A percentile compares a stretch with the other conserved stretches of the same genome.
Evolutionary conservation across 495 filamentous ascomycete species (phyloP).

Genomic region (Aspergillus sparsus): DNA sequence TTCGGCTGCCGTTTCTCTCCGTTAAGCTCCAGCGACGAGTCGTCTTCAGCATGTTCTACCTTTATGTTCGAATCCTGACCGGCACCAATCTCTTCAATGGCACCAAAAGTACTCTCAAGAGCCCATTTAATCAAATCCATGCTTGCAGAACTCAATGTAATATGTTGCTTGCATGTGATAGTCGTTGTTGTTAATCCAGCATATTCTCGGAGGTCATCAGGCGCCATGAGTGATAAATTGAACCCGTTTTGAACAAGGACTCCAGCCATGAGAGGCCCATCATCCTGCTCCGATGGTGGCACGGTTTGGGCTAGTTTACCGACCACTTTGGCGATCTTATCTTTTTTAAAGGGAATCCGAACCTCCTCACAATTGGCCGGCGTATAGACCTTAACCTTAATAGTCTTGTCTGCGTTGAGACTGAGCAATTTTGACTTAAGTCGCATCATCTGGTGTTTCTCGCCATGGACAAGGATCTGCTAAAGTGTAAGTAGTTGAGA

Average conservation of each 20-base stretch:
- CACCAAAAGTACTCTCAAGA: conserved; percentile 89
- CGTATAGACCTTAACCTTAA: conserved; percentile 85
- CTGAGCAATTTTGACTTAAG: conserved; percentile 92
- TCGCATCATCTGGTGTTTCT: conserved; percentile 97
- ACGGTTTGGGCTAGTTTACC: conserved; percentile 84
- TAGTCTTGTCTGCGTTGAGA: conserved; percentile 75
- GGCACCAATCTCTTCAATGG: conserved; percentile 65
- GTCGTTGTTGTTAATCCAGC: conserved; percentile 92
- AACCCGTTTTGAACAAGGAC: conserved; percentile 97
- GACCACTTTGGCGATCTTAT: conserved; percentile 94
- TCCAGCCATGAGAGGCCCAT: conserved; percentile 68
- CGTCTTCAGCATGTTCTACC: conserved; percentile 16
- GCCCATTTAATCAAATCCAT: conserved; percentile 92
- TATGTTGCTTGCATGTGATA: conserved; percentile 84
- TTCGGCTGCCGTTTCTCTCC: conserved; percentile 40
- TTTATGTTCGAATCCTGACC: conserved; percentile 42
- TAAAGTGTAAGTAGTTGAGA: conserved; percentile 18
- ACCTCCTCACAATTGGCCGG: conserved; percentile 94
- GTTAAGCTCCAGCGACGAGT: conserved; percentile 19
- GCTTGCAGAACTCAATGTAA: conserved; percentile 83
- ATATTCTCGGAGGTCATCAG: conserved; percentile 92
- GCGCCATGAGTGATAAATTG: conserved; percentile 92
- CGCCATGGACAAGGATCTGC: conserved; percentile 92
- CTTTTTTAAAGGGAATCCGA: conserved; percentile 92
- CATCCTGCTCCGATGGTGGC: conserved; percentile 56